phyloP scores from a whole-genome alignment of 495 filamentous ascomycete species.

The Penicillium crystallinum region DNA sequence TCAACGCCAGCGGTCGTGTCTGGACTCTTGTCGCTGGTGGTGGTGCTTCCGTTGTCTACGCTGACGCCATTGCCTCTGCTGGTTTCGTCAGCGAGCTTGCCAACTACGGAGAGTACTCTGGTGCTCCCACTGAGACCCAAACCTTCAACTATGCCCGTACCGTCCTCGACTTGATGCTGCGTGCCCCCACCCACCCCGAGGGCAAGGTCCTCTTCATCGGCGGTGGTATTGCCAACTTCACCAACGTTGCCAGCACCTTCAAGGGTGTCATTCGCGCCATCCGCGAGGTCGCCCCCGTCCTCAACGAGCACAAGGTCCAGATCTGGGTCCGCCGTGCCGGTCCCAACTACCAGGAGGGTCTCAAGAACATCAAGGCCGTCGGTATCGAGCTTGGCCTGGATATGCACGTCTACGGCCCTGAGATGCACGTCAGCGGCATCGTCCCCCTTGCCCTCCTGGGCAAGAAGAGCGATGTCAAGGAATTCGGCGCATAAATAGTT shows the following conservation, averaged over 20 bases:
- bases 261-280: constrained; percentile 99
- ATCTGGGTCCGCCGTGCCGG: constrained; percentile 99
- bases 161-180: constrained; percentile 95
- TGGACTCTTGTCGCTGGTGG: constrained; percentile 99
- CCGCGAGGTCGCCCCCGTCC: constrained; percentile 76
- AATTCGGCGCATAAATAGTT: constrained; percentile 42
- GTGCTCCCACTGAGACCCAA: constrained; percentile 95
- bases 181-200: constrained; percentile 75
- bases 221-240: constrained; percentile 99
- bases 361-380: constrained; percentile 98
- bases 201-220: constrained; percentile 99
- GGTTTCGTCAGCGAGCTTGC: constrained; percentile 94
- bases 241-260: constrained; percentile 93
- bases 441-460: constrained; percentile 61
- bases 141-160: constrained; percentile 98
- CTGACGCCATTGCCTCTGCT: constrained; percentile 94
- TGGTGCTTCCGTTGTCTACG: constrained; percentile 98
- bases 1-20: constrained; percentile 85
- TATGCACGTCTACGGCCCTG: constrained; percentile 96
- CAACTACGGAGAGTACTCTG: constrained; percentile 99
- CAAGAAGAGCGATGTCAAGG: constrained; percentile 52
- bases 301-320: constrained; percentile 95
- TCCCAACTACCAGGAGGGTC: constrained; percentile 98
- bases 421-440: constrained; percentile 81
- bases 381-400: constrained; percentile 86